Evolutionary conservation across 2,329 filamentous ascomycete genomes (phyloP).

Genomic region (Volutella citrinella): DNA sequence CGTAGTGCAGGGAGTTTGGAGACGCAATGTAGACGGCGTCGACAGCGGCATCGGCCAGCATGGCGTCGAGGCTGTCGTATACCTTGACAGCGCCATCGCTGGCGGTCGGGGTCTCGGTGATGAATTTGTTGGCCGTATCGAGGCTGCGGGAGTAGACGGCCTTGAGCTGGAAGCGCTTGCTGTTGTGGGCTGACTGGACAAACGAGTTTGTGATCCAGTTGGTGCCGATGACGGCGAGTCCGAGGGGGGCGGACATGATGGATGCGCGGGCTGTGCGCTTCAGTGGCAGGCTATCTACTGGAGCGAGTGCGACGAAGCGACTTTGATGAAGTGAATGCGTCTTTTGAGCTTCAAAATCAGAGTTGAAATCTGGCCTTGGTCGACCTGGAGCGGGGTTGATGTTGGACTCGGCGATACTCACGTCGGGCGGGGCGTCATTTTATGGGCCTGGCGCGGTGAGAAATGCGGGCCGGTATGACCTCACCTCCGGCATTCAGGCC

Average conservation of each 20-base stretch:
- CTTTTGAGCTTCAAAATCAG: too few relatives aligned
- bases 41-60: slow-evolving; percentile 14
- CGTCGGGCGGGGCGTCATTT: too few relatives aligned
- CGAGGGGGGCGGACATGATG: slow-evolving; percentile 13
- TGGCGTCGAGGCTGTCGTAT: slow-evolving; percentile 12
- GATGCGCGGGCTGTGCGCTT: too few relatives aligned
- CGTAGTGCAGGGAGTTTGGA: slow-evolving; percentile 17
- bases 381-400: too few relatives aligned
- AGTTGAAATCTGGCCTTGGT: too few relatives aligned
- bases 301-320: too few relatives aligned
- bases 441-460: too few relatives aligned
- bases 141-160: slow-evolving; percentile 16
- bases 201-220: slow-evolving; percentile 21
- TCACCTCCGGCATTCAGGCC: too few relatives aligned
- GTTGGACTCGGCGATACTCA: too few relatives aligned
- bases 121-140: slow-evolving; percentile 13
- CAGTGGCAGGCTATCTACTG: too few relatives aligned
- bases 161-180: slow-evolving; percentile 10
- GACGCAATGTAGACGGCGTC: slow-evolving; percentile 16
- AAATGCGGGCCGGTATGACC: too few relatives aligned
- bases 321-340: too few relatives aligned
- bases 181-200: slow-evolving; percentile 17
- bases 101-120: slow-evolving; percentile 14
- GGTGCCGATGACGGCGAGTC: slow-evolving; percentile 17
- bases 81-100: slow-evolving; percentile 3